Base-by-base conservation (phyloP, 129 eudicot species). In the Tagetes erecta region DNA sequence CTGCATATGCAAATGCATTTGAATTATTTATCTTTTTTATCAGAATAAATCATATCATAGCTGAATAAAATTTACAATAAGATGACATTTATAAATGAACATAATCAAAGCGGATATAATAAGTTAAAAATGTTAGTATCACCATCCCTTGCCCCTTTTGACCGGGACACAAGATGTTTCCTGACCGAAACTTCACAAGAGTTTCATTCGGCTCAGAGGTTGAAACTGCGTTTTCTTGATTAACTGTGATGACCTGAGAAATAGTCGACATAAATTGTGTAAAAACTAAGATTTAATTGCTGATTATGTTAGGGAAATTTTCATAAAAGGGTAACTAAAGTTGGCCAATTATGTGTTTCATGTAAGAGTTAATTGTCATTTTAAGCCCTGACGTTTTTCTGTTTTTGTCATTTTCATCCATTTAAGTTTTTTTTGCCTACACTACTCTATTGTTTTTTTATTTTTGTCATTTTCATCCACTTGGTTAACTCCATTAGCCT, bases 121-220 rank as follows among this genome's bases (percentile, higher is more conserved):
- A 31, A 5, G 33, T 59, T 53, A 13, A 45, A 52, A 11, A 75
- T 69, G 50, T 62, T 70, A 35, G 11, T 8, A 59, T 59, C 34
- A 89, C 96, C 92, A 64, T 66, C 65, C 96, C 98, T 41, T 77
- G 83, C 38, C 80, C 88, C 71, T 86, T 89, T 67, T 82, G 81
- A 50, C 65, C 36, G 6, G 88, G 90, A 47, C 65, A 70, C 73
- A 92, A 53, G 71, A 89, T 75, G 77, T 79, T 82, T 64, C 86
- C 96, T 0, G 96, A 85, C 42, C 96, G 91, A 83, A 82, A 89
- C 60, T 73, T 84, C 71, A 51, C 71, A 12, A 92, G 87, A 83
- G 95, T 83, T 81, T 85, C 87, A 13, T 81, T 85, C 9, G 92
- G 94, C 82, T 92, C 98, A 47, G 86, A 11, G 49, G 87, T 87